These are phyloP conservation scores for Coniochaeta sp. DNA, from an alignment of 2,329 filamentous ascomycete species.

Conservation along the genomic window DNA sequence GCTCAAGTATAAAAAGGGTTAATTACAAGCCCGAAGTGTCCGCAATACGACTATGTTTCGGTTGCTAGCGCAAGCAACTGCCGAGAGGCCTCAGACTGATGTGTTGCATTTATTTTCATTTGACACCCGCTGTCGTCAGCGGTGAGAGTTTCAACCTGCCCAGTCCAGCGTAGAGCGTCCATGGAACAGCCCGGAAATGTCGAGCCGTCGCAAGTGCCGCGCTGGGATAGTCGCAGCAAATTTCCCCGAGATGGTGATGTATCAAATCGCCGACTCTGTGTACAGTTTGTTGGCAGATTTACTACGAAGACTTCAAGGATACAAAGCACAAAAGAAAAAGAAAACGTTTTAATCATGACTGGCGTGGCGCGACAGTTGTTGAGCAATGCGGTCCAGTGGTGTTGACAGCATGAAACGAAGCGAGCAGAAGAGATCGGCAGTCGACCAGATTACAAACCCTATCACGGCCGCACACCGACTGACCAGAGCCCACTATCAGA, in stretches of 20 bases:
- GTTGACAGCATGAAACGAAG: neutral
- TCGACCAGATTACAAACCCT: neutral
- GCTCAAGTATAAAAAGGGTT: neutral
- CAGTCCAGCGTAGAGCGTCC: neutral
- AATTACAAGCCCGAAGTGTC: neutral
- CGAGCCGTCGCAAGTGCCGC: neutral
- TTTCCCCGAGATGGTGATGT: neutral
- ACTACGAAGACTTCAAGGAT: neutral
- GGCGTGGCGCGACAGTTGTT: neutral
- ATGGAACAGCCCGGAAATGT: neutral
- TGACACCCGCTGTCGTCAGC: neutral
- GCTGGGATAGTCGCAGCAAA: neutral
- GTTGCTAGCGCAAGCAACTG: neutral
- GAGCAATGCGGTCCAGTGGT: neutral
- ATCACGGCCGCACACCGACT: neutral
- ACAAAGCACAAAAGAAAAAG: neutral
- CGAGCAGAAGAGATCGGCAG: neutral
- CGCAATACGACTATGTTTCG: neutral
- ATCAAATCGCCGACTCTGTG: neutral
- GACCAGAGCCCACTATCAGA: neutral
- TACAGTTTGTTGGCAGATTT: neutral
- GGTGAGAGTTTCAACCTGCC: neutral
- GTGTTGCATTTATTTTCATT: neutral
- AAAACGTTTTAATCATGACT: neutral
- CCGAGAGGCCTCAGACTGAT: neutral